phyloP scores from a whole-genome alignment of 2,329 filamentous ascomycete species.

The Bimuria novae-zelandiae region DNA sequence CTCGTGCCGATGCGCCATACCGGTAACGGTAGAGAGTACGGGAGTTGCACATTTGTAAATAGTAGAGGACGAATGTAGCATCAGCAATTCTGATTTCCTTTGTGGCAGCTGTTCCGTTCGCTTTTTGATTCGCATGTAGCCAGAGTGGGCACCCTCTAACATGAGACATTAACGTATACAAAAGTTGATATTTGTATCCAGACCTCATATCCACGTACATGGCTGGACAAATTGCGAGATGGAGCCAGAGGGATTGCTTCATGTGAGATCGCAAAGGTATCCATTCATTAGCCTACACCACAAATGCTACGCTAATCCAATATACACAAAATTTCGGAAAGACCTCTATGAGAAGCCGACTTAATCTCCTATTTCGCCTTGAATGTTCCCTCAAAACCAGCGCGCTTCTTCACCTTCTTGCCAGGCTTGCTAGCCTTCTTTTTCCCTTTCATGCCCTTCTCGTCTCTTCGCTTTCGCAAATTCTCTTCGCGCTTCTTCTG shows the following conservation, averaged over 20 bases:
- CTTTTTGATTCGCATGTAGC: no score
- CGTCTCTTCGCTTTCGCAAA: slow-evolving; percentile 73
- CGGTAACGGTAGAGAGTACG: slow-evolving; percentile 34
- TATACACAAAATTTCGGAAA: neutral
- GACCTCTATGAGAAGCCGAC: neutral
- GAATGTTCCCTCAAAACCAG: slow-evolving; percentile 70
- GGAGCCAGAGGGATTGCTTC: no score
- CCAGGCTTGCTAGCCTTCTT: slow-evolving; percentile 61
- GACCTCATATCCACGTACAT: no score
- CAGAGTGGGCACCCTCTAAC: neutral
- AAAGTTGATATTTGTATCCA: neutral
- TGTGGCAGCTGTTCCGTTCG: slow-evolving; percentile 4
- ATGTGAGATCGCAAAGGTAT: slow-evolving; percentile 5
- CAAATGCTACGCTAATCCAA: slow-evolving; percentile 10
- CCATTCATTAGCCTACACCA: slow-evolving; percentile 6
- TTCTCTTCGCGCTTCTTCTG: slow-evolving; percentile 57
- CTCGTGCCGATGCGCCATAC: slow-evolving; percentile 88
- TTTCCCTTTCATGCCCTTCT: slow-evolving; percentile 72
- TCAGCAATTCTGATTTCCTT: slow-evolving; percentile 30
- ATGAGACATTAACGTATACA: neutral
- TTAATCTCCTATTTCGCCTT: slow-evolving; percentile 47
- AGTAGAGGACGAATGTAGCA: slow-evolving; percentile 27
- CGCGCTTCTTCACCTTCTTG: slow-evolving; percentile 52
- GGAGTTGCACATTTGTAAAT: slow-evolving; percentile 36
- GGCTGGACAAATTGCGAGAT: no score